Evolutionary conservation across 805 yeast species (phyloP).

Genomic region (Lipomyces yamanashiensis): DNA sequence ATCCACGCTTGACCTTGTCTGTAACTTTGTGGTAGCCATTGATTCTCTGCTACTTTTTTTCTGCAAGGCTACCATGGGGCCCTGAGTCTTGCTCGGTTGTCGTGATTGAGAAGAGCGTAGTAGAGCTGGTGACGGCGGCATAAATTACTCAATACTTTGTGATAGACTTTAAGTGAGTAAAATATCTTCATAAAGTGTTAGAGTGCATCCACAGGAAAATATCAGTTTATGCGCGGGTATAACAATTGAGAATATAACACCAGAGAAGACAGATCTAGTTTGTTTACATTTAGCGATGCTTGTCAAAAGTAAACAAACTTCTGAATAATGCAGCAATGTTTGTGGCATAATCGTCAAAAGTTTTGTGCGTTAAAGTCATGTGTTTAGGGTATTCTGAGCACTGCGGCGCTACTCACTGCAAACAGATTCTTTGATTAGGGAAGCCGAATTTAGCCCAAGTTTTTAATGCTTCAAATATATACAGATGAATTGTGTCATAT

Average conservation of each 20-base stretch:
- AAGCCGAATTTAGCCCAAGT: no score
- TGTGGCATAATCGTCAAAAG: neutral
- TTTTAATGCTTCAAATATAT: no score
- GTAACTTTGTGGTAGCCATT: neutral
- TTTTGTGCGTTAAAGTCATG: neutral
- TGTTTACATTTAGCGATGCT: conserved; percentile 3
- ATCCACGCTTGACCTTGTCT: conserved; percentile 1
- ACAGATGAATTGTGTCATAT: no score
- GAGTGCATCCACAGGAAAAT: no score
- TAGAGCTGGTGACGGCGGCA: conserved; percentile 4
- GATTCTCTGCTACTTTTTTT: neutral
- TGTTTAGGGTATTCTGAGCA: neutral
- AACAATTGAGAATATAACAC: no score
- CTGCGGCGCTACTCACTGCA: neutral
- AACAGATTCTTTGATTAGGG: neutral
- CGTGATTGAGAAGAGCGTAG: neutral
- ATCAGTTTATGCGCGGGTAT: no score
- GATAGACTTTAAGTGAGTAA: neutral
- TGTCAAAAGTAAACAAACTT: conserved; percentile 5
- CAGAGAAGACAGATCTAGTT: neutral
- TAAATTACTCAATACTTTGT: neutral
- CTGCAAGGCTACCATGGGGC: neutral
- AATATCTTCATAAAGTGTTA: neutral
- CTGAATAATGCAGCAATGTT: neutral
- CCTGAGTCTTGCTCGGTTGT: neutral